A percentile compares a stretch with the other conserved stretches of the same genome.
phyloP scores from a whole-genome alignment of 2,329 filamentous ascomycete genomes.

The Alternaria arborescens region DNA sequence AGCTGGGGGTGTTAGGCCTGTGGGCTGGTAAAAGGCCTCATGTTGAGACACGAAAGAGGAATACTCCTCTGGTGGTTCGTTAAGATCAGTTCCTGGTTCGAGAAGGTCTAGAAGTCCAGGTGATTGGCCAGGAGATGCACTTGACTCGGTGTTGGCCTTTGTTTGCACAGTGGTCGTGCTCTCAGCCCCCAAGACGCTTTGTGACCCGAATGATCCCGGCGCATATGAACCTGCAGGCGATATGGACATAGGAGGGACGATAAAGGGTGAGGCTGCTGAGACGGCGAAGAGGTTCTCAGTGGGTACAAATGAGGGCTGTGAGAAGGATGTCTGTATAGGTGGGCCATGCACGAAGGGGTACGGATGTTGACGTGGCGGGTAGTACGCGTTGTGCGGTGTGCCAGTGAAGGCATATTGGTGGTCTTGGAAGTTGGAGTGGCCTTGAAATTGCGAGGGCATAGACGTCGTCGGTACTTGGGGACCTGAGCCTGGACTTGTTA shows the following conservation, averaged over 20 bases:
- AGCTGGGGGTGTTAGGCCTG: constrained; percentile 39
- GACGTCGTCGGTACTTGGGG: constrained; percentile 12
- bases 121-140: constrained; percentile 56
- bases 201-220: constrained; percentile 47
- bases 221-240: constrained; percentile 45
- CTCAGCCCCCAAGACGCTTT: constrained; percentile 51
- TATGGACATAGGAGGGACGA: constrained; percentile 35
- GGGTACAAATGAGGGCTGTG: constrained; percentile 18
- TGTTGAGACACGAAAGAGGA: constrained; percentile 45
- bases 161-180: constrained; percentile 36
- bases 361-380: constrained; percentile 19
- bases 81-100: constrained; percentile 59
- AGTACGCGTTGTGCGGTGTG: constrained; percentile 21
- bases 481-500: constrained; percentile 25
- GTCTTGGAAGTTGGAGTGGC: constrained; percentile 5
- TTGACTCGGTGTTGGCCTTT: constrained; percentile 44
- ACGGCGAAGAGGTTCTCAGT: constrained; percentile 20
- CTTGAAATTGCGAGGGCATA: constrained; percentile 11
- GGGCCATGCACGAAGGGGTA: constrained; percentile 19
- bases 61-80: constrained; percentile 52
- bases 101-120: constrained; percentile 60
- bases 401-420: constrained; percentile 18
- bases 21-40: constrained; percentile 46
- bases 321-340: constrained; percentile 20
- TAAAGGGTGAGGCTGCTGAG: constrained; percentile 33